phyloP scores from a whole-genome alignment of 2,329 filamentous ascomycete genomes.

The Eurotiales sp. region DNA sequence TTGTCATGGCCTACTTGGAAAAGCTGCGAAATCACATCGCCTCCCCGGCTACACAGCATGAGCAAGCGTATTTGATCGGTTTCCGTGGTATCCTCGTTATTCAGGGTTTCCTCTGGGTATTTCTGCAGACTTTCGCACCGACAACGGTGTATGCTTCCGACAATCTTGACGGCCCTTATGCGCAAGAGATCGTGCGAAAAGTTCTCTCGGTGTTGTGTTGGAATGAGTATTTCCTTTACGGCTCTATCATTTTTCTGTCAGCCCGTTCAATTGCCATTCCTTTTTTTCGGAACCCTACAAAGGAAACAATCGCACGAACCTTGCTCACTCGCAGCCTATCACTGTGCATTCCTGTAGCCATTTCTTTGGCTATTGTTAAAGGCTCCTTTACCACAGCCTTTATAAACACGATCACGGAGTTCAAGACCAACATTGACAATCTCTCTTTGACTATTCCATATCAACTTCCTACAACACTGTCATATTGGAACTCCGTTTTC shows the following conservation, averaged over 20 bases:
- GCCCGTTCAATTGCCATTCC: conserved; percentile 41
- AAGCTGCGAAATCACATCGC: conserved; percentile 10
- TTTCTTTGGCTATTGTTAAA: conserved; percentile 39
- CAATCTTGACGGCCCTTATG: conserved; percentile 30
- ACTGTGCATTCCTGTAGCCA: conserved; percentile 40
- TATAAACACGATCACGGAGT: conserved; percentile 25
- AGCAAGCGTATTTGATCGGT: conserved; percentile 21
- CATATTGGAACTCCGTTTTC: conserved; percentile 46
- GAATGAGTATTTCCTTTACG: conserved; percentile 45
- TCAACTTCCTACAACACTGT: conserved; percentile 35
- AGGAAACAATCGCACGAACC: conserved; percentile 33
- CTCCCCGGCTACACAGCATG: conserved; percentile 33
- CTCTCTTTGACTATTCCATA: conserved; percentile 31
- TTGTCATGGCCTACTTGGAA: neutral
- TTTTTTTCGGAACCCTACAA: conserved; percentile 37
- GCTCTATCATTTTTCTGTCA: conserved; percentile 45
- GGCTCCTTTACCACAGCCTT: conserved; percentile 23
- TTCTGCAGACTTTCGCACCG: conserved; percentile 45
- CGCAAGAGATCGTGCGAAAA: conserved; percentile 42
- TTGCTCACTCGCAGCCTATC: conserved; percentile 42
- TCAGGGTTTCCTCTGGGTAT: conserved; percentile 43
- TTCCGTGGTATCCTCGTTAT: conserved; percentile 34
- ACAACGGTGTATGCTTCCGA: conserved; percentile 36
- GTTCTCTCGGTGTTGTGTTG: conserved; percentile 44
- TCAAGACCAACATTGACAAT: conserved; percentile 26